phyloP scores from a whole-genome alignment of 768 basidiomycete species.

The Calocybe gangraenosa region DNA sequence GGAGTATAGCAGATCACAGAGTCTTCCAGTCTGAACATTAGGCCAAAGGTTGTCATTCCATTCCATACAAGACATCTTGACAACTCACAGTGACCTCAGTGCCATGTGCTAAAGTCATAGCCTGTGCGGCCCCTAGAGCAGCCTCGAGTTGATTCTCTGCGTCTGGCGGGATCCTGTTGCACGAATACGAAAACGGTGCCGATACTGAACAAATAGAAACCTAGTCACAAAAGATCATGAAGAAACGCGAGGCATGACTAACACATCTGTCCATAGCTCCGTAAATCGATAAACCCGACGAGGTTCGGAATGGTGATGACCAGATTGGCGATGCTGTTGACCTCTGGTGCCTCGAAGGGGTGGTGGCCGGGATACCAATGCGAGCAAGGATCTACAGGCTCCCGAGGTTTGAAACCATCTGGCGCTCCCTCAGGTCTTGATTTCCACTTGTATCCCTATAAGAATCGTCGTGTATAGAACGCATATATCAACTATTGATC shows the following conservation, averaged over 20 bases:
- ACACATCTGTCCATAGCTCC: constrained; percentile 85
- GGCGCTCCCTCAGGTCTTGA: constrained; percentile 20
- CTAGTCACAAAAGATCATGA: neutral
- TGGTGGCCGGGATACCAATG: constrained; percentile 73
- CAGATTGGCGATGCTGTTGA: constrained; percentile 70
- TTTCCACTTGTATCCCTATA: constrained; percentile 72
- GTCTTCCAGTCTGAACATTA: constrained; percentile 33
- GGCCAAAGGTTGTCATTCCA: no score
- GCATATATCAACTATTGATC: neutral
- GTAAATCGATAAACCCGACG: constrained; percentile 66
- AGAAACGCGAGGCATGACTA: constrained; percentile 24
- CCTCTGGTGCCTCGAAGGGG: constrained; percentile 75
- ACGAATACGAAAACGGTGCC: constrained; percentile 74
- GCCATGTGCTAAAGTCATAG: constrained; percentile 46
- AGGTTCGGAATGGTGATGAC: constrained; percentile 49
- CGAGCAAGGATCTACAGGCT: constrained; percentile 54
- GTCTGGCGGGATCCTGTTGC: constrained; percentile 53
- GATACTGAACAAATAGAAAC: constrained; percentile 47
- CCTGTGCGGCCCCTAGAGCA: constrained; percentile 52
- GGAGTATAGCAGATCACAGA: constrained; percentile 43
- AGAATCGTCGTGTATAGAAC: neutral
- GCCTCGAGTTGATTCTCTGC: constrained; percentile 71
- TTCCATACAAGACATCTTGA: neutral
- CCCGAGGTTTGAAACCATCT: constrained; percentile 17
- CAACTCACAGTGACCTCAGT: constrained; percentile 41